phyloP scores from a whole-genome alignment of 2,329 filamentous ascomycete genomes.

The Drechslerella dactyloides region DNA sequence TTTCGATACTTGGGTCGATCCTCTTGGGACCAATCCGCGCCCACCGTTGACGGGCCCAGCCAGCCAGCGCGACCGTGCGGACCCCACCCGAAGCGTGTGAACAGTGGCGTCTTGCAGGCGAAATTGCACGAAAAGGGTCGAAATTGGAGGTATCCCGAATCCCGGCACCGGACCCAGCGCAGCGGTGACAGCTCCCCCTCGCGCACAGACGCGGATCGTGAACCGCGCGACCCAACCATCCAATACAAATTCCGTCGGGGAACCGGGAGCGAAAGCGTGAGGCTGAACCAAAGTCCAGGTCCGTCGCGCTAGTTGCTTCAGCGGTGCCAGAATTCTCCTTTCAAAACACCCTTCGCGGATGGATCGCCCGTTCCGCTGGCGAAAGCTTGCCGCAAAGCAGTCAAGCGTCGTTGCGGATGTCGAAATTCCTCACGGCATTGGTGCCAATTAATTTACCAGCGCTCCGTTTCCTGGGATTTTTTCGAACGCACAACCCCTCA shows the following conservation, averaged over 20 bases:
- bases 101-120: conserved; percentile 22
- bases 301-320: not conserved
- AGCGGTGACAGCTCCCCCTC: conserved; percentile 31
- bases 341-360: not conserved
- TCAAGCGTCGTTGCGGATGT: conserved; percentile 9
- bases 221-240: not conserved
- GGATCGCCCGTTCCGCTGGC: conserved; percentile 4
- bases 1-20: conserved; percentile 4
- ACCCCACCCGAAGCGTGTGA: not conserved
- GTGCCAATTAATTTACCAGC: conserved; percentile 35
- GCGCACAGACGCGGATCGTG: conserved; percentile 37
- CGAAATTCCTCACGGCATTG: conserved; percentile 14
- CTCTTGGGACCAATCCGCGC: not conserved
- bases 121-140: conserved; percentile 28
- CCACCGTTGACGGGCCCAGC: not conserved
- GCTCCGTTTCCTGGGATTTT: conserved; percentile 45
- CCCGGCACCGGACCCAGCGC: conserved; percentile 33
- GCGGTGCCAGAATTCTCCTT: conserved; percentile 2
- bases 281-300: not conserved
- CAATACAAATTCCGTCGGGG: conserved; percentile 23
- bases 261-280: conserved; percentile 44
- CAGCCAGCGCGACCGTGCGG: not conserved
- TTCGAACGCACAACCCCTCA: conserved; percentile 10
- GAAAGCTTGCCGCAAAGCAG: conserved; percentile 30
- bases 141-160: conserved; percentile 24